Conservation (phyloP, 371 early-diverging fungal genomes). For the Mucor racemosus region DNA sequence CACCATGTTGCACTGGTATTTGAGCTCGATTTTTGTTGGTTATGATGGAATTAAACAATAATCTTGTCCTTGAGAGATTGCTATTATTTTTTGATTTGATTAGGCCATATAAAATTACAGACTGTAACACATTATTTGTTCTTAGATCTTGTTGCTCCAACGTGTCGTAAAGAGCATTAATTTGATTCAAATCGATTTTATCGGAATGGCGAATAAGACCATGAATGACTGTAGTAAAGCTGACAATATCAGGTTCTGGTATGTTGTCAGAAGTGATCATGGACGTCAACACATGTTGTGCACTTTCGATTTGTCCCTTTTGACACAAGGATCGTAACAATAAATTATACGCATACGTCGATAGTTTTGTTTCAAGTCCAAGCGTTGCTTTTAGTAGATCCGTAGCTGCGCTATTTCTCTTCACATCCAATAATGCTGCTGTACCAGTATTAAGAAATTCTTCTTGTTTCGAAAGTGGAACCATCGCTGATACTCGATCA, state of each 20-base stretch:
- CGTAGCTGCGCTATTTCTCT: conserved; percentile 30
- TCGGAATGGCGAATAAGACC: conserved; percentile 29
- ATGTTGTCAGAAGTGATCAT: conserved; percentile 33
- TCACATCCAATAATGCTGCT: conserved; percentile 28
- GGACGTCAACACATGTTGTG: conserved; percentile 30
- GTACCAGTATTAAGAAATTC: conserved; percentile 24
- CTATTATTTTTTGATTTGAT: conserved; percentile 20
- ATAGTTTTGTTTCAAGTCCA: conserved; percentile 11
- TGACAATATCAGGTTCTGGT: conserved; percentile 49
- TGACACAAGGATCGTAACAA: conserved; percentile 31
- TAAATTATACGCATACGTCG: conserved; percentile 38
- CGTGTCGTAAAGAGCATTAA: conserved; percentile 30
- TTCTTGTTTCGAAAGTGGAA: conserved; percentile 14
- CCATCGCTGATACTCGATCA: conserved; percentile 17
- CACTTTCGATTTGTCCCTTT: conserved; percentile 31
- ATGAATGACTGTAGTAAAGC: conserved; percentile 47
- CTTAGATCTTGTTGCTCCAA: conserved; percentile 23
- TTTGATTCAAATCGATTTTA: conserved; percentile 14
- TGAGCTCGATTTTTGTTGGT: conserved; percentile 12
- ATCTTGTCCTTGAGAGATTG: conserved; percentile 9
- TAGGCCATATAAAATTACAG: conserved; percentile 37
- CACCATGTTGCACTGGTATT: conserved; percentile 14
- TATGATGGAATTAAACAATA: conserved; percentile 31
- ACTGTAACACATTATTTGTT: conserved; percentile 32
- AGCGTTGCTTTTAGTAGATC: conserved; percentile 28